These are phyloP conservation scores for Petunia axillaris DNA, from an alignment of 257 asterid genomes.

Conservation along the genomic window DNA sequence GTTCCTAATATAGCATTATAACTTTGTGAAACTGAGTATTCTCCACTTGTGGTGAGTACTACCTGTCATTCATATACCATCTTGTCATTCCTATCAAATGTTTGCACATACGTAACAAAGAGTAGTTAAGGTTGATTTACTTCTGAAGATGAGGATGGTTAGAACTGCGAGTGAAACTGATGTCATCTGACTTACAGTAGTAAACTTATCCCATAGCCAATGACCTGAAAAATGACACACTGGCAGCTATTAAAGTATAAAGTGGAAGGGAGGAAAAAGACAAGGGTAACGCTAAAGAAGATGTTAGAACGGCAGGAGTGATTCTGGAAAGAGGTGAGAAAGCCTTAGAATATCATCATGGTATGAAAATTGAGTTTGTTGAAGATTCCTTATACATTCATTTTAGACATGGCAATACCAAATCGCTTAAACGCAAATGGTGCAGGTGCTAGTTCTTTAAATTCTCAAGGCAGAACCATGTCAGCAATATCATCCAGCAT, in stretches of 20 bases:
- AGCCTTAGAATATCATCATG: no score
- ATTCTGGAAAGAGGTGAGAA: not conserved
- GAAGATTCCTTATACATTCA: slow-evolving; percentile 31
- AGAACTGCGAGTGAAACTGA: slow-evolving; percentile 38
- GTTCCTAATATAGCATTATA: no score
- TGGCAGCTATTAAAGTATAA: not conserved
- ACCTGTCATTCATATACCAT: no score
- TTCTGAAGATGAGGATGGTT: not conserved
- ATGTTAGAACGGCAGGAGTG: not conserved
- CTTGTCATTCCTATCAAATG: slow-evolving; percentile 47
- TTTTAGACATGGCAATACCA: slow-evolving; percentile 33
- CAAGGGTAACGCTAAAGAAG: not conserved
- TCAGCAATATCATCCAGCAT: slow-evolving; percentile 28
- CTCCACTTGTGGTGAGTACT: no score
- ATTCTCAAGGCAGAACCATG: not conserved
- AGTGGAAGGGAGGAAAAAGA: not conserved
- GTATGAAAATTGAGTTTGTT: not conserved
- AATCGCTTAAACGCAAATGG: slow-evolving; percentile 40
- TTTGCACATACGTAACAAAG: no score
- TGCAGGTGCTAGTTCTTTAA: slow-evolving; percentile 26
- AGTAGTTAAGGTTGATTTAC: no score
- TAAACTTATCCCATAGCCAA: slow-evolving; percentile 32
- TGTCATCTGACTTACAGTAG: slow-evolving; percentile 48
- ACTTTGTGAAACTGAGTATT: no score
- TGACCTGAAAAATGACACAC: not conserved